Conservation (phyloP, 306 rosid species). For the Citrullus mucosospermus region DNA sequence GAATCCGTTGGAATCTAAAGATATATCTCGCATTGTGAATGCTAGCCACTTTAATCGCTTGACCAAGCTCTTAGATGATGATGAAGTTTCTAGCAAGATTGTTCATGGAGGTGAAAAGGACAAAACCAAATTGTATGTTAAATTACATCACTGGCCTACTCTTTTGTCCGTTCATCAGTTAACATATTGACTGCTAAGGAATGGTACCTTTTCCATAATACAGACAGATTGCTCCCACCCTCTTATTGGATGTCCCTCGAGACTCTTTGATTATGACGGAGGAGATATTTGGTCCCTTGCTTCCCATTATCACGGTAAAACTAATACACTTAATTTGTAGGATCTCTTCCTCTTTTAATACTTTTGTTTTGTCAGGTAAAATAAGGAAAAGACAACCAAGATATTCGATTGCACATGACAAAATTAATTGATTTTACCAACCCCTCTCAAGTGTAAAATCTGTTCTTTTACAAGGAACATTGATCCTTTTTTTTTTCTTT, state of each 20-base stretch:
- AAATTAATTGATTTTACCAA: neutral
- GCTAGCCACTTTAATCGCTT: slow-evolving; percentile 72
- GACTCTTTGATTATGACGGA: slow-evolving; percentile 77
- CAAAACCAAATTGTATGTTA: slow-evolving; percentile 61
- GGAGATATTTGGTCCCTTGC: slow-evolving; percentile 95
- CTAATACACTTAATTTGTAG: neutral
- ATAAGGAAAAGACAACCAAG: no score
- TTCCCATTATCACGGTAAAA: slow-evolving; percentile 78
- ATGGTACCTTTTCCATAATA: slow-evolving; percentile 7
- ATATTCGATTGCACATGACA: no score
- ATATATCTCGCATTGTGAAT: slow-evolving; percentile 83
- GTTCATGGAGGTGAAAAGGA: slow-evolving; percentile 79
- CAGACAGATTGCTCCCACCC: slow-evolving; percentile 86
- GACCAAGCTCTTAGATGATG: slow-evolving; percentile 79
- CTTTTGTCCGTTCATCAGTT: slow-evolving; percentile 7
- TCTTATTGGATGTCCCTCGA: slow-evolving; percentile 71
- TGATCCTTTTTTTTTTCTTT: neutral
- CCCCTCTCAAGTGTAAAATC: neutral
- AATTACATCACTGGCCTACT: slow-evolving; percentile 5
- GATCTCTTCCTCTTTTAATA: no score
- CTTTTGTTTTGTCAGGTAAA: no score
- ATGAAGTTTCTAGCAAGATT: slow-evolving; percentile 74
- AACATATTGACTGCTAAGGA: neutral
- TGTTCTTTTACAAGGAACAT: neutral
- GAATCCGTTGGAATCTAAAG: slow-evolving; percentile 73